Percentiles rank a stretch among this genome's conserved stretches.
Conservation (phyloP, 495 filamentous ascomycete genomes). For the Penicillium paradoxum region DNA sequence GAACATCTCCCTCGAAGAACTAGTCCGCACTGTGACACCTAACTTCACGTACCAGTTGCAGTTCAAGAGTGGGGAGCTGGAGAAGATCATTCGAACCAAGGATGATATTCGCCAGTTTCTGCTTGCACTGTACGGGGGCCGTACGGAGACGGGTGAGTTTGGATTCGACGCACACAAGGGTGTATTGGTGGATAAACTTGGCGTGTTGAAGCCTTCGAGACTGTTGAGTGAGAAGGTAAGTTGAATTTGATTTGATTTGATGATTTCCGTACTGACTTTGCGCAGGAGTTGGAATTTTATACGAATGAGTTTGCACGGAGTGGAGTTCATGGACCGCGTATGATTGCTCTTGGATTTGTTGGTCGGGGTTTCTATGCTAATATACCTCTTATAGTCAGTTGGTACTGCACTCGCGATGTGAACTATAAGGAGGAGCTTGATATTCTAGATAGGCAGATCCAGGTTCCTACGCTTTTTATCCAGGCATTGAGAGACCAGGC, state of each 20-base stretch:
- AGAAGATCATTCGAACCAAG: slow-evolving; percentile 50
- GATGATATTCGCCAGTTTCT: slow-evolving; percentile 63
- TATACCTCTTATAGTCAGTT: slow-evolving; percentile 57
- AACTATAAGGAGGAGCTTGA: slow-evolving; percentile 73
- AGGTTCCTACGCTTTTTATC: slow-evolving; percentile 69
- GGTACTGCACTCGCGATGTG: slow-evolving; percentile 68
- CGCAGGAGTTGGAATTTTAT: slow-evolving; percentile 70
- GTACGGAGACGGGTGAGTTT: slow-evolving; percentile 46
- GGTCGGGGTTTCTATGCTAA: background rate
- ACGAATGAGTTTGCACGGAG: slow-evolving; percentile 60
- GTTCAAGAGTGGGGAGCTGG: slow-evolving; percentile 61
- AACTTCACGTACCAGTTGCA: slow-evolving; percentile 82
- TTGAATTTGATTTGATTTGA: slow-evolving; percentile 10
- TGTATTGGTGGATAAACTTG: slow-evolving; percentile 50
- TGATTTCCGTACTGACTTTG: slow-evolving; percentile 4
- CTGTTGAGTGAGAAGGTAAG: slow-evolving; percentile 57
- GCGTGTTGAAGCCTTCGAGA: slow-evolving; percentile 40
- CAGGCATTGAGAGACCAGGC: slow-evolving; percentile 63
- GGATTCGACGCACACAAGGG: slow-evolving; percentile 55
- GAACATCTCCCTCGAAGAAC: slow-evolving; percentile 47
- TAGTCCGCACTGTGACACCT: slow-evolving; percentile 57
- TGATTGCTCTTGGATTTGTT: slow-evolving; percentile 13
- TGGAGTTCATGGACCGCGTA: slow-evolving; percentile 72
- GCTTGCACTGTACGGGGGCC: slow-evolving; percentile 62
- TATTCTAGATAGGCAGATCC: slow-evolving; percentile 47